A percentile compares a stretch with the other conserved stretches of the same genome.
phyloP scores from a whole-genome alignment of 345 rosid genomes.

The Theobroma cacao region DNA sequence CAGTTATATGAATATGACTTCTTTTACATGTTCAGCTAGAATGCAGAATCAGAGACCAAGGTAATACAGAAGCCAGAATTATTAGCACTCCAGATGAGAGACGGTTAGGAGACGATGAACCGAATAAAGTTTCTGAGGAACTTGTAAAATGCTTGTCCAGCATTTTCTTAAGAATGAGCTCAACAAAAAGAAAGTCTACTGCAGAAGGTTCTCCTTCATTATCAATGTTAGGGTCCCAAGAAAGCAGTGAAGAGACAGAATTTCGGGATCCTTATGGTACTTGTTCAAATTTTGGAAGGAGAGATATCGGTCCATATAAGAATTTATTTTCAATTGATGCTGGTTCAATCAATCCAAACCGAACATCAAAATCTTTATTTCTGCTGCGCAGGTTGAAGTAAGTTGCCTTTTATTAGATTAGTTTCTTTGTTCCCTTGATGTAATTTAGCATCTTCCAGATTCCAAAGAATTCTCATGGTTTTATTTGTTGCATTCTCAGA shows the following conservation, averaged over 20 bases:
- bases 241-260: slow-evolving; percentile 26
- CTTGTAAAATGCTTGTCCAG: slow-evolving; percentile 58
- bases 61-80: slow-evolving; percentile 39
- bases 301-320: slow-evolving; percentile 69
- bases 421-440: background rate
- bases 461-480: background rate
- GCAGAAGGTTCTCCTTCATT: slow-evolving; percentile 31
- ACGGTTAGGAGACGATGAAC: slow-evolving; percentile 25
- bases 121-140: slow-evolving; percentile 72
- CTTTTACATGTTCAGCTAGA: slow-evolving; percentile 34
- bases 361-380: slow-evolving; percentile 51
- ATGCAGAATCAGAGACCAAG: slow-evolving; percentile 29
- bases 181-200: slow-evolving; percentile 33
- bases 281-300: slow-evolving; percentile 45
- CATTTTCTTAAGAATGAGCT: slow-evolving; percentile 62
- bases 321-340: slow-evolving; percentile 47
- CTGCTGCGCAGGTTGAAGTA: slow-evolving; percentile 68
- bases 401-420: slow-evolving; percentile 14
- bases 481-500: slow-evolving; percentile 38
- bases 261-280: slow-evolving; percentile 56
- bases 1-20: slow-evolving; percentile 12
- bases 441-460: background rate
- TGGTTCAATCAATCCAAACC: slow-evolving; percentile 42
- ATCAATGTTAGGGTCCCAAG: slow-evolving; percentile 27
- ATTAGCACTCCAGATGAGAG: slow-evolving; percentile 25